Conservation (phyloP, 345 rosid species). For the Brassica incana region DNA sequence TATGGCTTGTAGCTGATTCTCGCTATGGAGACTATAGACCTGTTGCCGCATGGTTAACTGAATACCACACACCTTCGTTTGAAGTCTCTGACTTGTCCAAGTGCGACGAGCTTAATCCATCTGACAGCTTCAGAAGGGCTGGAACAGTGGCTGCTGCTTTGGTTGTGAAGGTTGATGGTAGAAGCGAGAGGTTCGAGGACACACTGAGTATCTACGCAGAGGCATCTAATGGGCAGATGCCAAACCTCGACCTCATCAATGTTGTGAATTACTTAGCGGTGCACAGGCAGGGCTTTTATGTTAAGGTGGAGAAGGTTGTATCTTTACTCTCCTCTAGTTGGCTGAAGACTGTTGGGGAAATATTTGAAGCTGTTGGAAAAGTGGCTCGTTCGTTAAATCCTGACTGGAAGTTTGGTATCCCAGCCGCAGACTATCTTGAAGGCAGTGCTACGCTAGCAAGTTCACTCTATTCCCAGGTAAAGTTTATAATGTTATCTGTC, state of each 20-base stretch:
- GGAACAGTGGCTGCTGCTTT: conserved; percentile 92
- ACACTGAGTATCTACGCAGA: conserved; percentile 75
- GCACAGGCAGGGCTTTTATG: conserved; percentile 83
- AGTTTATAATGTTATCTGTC: conserved; percentile 10
- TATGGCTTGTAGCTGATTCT: conserved; percentile 92
- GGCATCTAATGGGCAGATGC: conserved; percentile 98
- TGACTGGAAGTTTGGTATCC: conserved; percentile 72
- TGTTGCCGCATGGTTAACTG: conserved; percentile 81
- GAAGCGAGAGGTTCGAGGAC: conserved; percentile 54
- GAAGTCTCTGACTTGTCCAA: conserved; percentile 36
- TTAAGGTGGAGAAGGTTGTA: conserved; percentile 65
- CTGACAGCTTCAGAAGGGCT: conserved; percentile 63
- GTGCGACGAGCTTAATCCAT: conserved; percentile 39
- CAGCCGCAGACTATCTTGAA: conserved; percentile 78
- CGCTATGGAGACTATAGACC: conserved; percentile 78
- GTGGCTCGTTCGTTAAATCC: conserved; percentile 61
- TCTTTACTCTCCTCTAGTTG: conserved; percentile 60
- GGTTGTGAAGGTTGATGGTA: conserved; percentile 75
- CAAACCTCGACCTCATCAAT: conserved; percentile 92
- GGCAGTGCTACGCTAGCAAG: conserved; percentile 87
- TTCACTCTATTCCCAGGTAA: conserved; percentile 86
- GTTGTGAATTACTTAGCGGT: conserved; percentile 84
- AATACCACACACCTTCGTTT: conserved; percentile 75
- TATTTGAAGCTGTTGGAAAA: conserved; percentile 63
- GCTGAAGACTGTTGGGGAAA: conserved; percentile 56